Evolutionary conservation across 73 alveolate genomes (phyloP).

Genomic region (Tetrahymena borealis): DNA sequence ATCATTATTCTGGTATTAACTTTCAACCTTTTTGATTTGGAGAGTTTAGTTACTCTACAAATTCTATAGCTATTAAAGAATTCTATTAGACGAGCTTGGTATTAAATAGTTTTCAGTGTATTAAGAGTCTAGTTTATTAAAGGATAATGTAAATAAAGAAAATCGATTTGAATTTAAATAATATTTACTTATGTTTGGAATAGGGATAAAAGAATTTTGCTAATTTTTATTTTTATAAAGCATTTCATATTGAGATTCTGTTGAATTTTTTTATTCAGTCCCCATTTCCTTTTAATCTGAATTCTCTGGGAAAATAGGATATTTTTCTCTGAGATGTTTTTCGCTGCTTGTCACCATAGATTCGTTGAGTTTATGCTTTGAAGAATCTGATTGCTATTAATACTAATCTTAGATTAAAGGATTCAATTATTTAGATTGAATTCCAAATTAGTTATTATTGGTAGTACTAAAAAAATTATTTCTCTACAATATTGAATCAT

Average conservation of each 20-base stretch:
- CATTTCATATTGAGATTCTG: not conserved
- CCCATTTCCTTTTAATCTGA: not conserved
- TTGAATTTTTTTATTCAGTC: not conserved
- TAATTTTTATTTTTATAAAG: not conserved
- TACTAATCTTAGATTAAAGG: not conserved
- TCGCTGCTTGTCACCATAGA: not conserved
- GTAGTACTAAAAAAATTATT: not conserved
- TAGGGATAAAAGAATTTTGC: not conserved
- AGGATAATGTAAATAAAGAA: not conserved
- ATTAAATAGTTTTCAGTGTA: not conserved
- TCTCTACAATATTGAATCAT: not conserved
- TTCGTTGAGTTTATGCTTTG: no score
- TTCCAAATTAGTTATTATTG: not conserved
- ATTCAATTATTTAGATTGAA: not conserved
- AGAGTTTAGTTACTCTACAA: not conserved
- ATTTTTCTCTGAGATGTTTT: not conserved
- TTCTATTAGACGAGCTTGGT: not conserved
- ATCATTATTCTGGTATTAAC: not conserved
- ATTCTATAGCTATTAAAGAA: not conserved
- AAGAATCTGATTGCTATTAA: not conserved
- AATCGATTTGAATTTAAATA: not conserved
- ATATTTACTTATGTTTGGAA: not conserved
- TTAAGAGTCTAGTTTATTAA: not conserved
- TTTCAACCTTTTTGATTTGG: not conserved
- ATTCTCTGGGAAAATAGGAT: not conserved